Percentiles rank a stretch among this genome's conserved stretches.
These are phyloP conservation scores for Flueggea neowawraea DNA, from an alignment of 441 rosid genomes.

Conservation along the genomic window DNA sequence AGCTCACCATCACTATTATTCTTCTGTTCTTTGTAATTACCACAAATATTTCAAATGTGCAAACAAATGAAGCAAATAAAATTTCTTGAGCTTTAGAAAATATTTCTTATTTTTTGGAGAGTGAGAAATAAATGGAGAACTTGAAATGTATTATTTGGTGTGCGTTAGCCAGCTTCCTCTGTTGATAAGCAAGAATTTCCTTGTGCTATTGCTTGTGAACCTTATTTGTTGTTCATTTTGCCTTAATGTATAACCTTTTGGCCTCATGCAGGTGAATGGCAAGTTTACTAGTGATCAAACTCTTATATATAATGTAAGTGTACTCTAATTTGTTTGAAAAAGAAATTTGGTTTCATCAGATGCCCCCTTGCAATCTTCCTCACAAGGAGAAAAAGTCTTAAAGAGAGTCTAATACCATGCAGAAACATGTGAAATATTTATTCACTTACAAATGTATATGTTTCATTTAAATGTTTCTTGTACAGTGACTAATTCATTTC, in stretches of 20 bases:
- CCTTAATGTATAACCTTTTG: background rate
- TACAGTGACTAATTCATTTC: background rate
- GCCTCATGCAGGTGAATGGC: constrained; percentile 77
- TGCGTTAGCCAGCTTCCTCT: no score
- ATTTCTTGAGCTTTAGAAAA: no score
- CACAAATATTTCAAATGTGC: no score
- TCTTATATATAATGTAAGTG: constrained; percentile 82
- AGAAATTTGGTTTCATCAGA: background rate
- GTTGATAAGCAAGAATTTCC: no score
- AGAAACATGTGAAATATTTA: background rate
- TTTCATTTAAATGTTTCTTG: constrained; percentile 7
- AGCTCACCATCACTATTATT: no score
- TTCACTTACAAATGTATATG: background rate
- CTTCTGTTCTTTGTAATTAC: no score
- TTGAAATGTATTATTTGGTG: no score
- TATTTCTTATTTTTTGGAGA: no score
- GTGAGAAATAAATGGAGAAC: no score
- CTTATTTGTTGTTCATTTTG: no score
- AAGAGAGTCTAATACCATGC: background rate
- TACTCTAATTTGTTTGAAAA: constrained; percentile 5
- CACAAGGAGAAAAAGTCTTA: background rate
- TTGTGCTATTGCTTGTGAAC: no score
- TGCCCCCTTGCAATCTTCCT: background rate
- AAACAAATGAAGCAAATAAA: no score
- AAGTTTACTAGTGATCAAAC: constrained; percentile 84